These are phyloP conservation scores for Penicillium sp. DNA, from an alignment of 2,329 filamentous ascomycete genomes.

Conservation along the genomic window DNA sequence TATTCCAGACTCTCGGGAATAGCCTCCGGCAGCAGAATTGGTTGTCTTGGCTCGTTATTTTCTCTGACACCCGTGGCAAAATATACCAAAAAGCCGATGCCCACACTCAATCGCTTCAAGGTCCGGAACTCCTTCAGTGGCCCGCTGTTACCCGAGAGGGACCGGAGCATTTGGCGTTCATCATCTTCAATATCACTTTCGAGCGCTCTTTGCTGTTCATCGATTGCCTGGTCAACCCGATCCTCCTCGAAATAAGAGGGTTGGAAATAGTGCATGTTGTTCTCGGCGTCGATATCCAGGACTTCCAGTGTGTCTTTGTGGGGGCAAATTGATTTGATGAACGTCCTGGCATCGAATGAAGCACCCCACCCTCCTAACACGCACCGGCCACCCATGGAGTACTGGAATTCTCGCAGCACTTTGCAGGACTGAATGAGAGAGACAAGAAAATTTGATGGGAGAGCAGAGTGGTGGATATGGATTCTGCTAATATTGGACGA, in stretches of 20 bases:
- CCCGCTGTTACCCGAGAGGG: conserved; percentile 7
- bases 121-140: conserved; percentile 19
- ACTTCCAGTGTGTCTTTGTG: conserved; percentile 21
- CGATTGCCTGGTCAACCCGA: no score
- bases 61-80: conserved; percentile 6
- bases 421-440: neutral
- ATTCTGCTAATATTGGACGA: neutral
- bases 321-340: conserved; percentile 14
- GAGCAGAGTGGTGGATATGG: neutral
- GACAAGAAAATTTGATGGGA: neutral
- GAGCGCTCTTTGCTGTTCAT: no score
- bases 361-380: neutral
- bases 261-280: neutral
- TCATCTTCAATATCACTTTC: neutral
- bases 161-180: neutral
- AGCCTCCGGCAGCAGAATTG: neutral
- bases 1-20: neutral
- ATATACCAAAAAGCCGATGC: conserved; percentile 16
- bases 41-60: neutral
- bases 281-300: conserved; percentile 17
- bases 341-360: neutral
- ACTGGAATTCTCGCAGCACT: neutral
- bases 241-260: neutral
- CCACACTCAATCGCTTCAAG: conserved; percentile 18
- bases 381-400: neutral